Conservation (phyloP, 2,329 filamentous ascomycete species). For the Blastomyces emzantsi region DNA sequence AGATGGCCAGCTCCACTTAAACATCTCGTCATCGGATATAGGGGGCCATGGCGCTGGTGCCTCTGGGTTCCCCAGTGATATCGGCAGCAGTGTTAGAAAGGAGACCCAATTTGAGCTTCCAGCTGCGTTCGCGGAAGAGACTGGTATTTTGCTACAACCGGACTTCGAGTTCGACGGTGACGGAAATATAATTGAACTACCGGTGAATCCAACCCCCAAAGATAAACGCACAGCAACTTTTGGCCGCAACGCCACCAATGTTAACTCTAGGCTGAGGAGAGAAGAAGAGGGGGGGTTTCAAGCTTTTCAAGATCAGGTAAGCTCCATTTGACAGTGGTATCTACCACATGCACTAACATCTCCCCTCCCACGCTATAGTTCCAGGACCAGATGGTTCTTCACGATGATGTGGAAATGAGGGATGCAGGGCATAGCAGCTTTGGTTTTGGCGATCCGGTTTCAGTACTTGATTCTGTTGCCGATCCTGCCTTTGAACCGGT, state of each 20-base stretch:
- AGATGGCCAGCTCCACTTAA: conserved; percentile 30
- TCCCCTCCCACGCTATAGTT: conserved; percentile 15
- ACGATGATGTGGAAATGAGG: conserved; percentile 25
- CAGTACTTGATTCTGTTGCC: conserved; percentile 5
- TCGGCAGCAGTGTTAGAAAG: conserved; percentile 30
- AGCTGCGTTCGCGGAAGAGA: conserved; percentile 33
- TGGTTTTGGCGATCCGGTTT: conserved; percentile 24
- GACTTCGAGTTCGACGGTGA: conserved; percentile 55
- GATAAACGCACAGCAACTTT: conserved; percentile 16
- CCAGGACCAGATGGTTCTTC: conserved; percentile 20
- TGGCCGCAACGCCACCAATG: conserved; percentile 27
- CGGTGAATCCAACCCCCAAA: conserved; percentile 10
- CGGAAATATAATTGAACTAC: conserved; percentile 48
- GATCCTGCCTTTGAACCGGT: conserved; percentile 19
- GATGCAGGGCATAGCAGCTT: conserved; percentile 8
- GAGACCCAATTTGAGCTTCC: conserved; percentile 22
- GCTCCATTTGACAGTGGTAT: conserved; percentile 16
- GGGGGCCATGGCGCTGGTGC: conserved; percentile 31
- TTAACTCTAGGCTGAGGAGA: conserved; percentile 33
- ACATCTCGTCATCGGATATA: conserved; percentile 43
- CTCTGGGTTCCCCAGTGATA: conserved; percentile 36
- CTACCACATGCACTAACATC: not conserved
- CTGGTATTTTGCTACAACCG: conserved; percentile 41
- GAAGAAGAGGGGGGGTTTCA: conserved; percentile 35
- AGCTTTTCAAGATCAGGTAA: conserved; percentile 28